Evolutionary conservation across 345 rosid genomes (phyloP).

Genomic region (Cardamine occulta): DNA sequence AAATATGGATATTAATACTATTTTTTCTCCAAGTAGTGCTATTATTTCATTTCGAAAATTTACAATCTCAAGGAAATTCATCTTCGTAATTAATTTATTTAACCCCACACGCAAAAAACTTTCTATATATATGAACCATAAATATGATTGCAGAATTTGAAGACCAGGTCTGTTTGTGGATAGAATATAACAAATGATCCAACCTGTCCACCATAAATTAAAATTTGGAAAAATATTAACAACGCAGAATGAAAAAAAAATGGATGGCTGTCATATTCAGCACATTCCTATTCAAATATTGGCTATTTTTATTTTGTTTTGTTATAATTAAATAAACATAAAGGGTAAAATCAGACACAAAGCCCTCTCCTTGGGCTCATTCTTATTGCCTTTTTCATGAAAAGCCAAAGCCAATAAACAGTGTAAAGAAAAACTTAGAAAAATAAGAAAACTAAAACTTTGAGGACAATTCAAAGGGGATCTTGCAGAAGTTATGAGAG

Average conservation of each 20-base stretch:
- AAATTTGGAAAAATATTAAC: neutral
- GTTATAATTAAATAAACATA: constrained; percentile 22
- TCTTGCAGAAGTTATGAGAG: constrained; percentile 42
- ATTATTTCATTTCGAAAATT: neutral
- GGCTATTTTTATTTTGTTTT: constrained; percentile 30
- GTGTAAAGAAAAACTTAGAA: constrained; percentile 22
- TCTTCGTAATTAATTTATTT: constrained; percentile 35
- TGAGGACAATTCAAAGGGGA: constrained; percentile 39
- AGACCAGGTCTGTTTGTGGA: constrained; percentile 42
- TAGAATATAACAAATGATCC: constrained; percentile 44
- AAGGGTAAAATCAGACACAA: constrained; percentile 41
- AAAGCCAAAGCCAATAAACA: constrained; percentile 45
- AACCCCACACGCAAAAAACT: constrained; percentile 43
- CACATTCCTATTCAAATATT: constrained; percentile 48
- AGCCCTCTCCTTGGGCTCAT: constrained; percentile 44
- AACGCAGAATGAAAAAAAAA: neutral
- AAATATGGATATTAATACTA: neutral
- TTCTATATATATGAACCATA: constrained; percentile 43
- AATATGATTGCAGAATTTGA: constrained; percentile 42
- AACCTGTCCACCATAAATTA: constrained; percentile 44
- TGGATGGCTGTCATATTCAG: constrained; percentile 50
- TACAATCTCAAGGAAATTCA: constrained; percentile 11
- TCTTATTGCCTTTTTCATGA: constrained; percentile 45
- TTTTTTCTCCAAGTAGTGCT: neutral
- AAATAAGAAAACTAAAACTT: neutral